These are phyloP conservation scores for Blastobotrys mokoenaii DNA, from an alignment of 805 yeast species.

Conservation along the genomic window DNA sequence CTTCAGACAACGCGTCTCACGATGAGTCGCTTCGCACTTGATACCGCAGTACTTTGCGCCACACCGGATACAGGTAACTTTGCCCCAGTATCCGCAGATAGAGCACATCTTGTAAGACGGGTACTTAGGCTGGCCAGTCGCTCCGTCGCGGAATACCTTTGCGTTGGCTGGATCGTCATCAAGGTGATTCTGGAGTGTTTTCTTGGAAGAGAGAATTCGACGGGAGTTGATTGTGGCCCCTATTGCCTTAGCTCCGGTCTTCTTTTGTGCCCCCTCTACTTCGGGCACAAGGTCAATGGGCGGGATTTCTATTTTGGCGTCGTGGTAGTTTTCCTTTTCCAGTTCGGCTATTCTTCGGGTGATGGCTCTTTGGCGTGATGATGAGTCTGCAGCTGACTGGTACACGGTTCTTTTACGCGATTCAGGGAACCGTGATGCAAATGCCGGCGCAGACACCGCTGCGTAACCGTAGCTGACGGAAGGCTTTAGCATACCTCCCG, in stretches of 20 bases:
- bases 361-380: slow-evolving; percentile 16
- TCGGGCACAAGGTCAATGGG: slow-evolving; percentile 10
- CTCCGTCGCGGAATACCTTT: slow-evolving; percentile 22
- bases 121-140: slow-evolving; percentile 29
- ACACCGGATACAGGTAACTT: slow-evolving; percentile 29
- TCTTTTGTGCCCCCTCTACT: not conserved
- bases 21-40: slow-evolving; percentile 29
- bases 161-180: slow-evolving; percentile 34
- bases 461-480: not conserved
- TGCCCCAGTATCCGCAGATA: slow-evolving; percentile 35
- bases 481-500: not conserved
- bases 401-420: not conserved
- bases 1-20: slow-evolving; percentile 30
- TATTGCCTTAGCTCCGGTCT: not conserved
- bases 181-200: slow-evolving; percentile 30
- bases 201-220: slow-evolving; percentile 31
- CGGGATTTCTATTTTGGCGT: slow-evolving; percentile 28
- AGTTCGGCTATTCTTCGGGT: slow-evolving; percentile 23
- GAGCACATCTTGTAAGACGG: slow-evolving; percentile 30
- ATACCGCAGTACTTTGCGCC: slow-evolving; percentile 30
- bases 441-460: not conserved
- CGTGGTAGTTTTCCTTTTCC: slow-evolving; percentile 31
- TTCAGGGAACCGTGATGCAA: not conserved
- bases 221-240: slow-evolving; percentile 26
- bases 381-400: slow-evolving; percentile 6